These are phyloP conservation scores for Ascochyta koolunga DNA, from an alignment of 2,329 filamentous ascomycete species.

Conservation along the genomic window DNA sequence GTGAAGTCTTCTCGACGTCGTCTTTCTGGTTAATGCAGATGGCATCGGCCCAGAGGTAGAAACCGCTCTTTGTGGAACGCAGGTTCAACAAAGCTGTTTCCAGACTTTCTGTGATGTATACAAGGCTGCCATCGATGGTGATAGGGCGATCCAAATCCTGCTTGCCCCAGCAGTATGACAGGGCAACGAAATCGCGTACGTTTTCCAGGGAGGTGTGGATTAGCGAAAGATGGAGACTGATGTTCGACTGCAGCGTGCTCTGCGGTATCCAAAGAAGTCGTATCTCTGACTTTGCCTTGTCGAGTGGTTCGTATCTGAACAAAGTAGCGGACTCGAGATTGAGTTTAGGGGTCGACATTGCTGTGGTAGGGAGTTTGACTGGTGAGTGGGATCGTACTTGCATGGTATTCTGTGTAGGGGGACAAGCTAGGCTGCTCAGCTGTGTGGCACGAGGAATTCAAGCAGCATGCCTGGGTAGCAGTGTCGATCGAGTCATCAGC, in stretches of 20 bases:
- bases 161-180: constrained; percentile 15
- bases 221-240: background rate
- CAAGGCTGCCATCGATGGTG: background rate
- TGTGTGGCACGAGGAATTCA: background rate
- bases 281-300: constrained; percentile 4
- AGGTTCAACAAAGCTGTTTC: constrained; percentile 2
- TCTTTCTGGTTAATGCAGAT: background rate
- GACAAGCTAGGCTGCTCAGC: background rate
- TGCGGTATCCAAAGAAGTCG: constrained; percentile 5
- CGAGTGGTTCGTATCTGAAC: background rate
- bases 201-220: constrained; percentile 1
- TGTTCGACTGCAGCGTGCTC: background rate
- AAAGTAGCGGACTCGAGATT: background rate
- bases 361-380: too few species aligned
- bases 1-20: constrained; percentile 8
- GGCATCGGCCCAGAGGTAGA: constrained; percentile 19
- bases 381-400: too few species aligned
- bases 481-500: background rate
- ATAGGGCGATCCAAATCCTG: background rate
- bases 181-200: background rate
- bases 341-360: background rate
- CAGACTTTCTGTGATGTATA: constrained; percentile 14
- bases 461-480: background rate
- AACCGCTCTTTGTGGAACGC: background rate
- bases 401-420: too few species aligned